Conservation (phyloP, 2,329 filamentous ascomycete species). For the Cladosporium colombiae region DNA sequence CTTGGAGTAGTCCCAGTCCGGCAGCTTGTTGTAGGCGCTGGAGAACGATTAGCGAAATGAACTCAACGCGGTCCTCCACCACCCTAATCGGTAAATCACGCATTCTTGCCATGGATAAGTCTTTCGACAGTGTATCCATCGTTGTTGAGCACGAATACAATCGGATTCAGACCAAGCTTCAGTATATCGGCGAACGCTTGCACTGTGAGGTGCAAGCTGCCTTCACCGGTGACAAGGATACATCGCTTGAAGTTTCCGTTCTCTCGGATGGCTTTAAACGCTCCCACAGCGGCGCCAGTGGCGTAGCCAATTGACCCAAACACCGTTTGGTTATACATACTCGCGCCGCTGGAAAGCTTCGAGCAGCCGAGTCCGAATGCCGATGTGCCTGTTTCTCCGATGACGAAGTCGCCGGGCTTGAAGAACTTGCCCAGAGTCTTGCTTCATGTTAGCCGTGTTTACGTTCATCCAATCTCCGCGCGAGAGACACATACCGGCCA, state of each 20-base stretch:
- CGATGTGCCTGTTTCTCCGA: slow-evolving; percentile 34
- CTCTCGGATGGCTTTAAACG: slow-evolving; percentile 29
- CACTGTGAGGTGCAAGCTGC: slow-evolving; percentile 61
- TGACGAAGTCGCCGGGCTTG: slow-evolving; percentile 28
- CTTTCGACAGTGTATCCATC: slow-evolving; percentile 62
- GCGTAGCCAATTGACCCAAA: slow-evolving; percentile 21
- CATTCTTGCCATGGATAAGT: slow-evolving; percentile 56
- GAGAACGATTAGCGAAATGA: background rate
- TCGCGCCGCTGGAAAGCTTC: slow-evolving; percentile 55
- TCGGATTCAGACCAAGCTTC: slow-evolving; percentile 64
- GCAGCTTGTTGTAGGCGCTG: slow-evolving; percentile 9
- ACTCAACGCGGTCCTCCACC: background rate
- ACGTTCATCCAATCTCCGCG: background rate
- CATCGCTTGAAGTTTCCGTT: slow-evolving; percentile 46
- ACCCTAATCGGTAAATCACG: background rate
- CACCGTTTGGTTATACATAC: slow-evolving; percentile 54
- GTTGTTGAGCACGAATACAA: slow-evolving; percentile 57
- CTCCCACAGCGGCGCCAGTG: slow-evolving; percentile 29
- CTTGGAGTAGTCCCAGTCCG: slow-evolving; percentile 22
- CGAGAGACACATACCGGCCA: slow-evolving; percentile 21
- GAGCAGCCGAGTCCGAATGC: slow-evolving; percentile 56
- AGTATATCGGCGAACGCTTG: slow-evolving; percentile 82
- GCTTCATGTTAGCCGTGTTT: background rate
- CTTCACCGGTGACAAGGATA: slow-evolving; percentile 65
- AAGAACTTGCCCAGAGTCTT: slow-evolving; percentile 26